phyloP scores from a whole-genome alignment of 768 basidiomycete species.

The Agaricus subrufescens region DNA sequence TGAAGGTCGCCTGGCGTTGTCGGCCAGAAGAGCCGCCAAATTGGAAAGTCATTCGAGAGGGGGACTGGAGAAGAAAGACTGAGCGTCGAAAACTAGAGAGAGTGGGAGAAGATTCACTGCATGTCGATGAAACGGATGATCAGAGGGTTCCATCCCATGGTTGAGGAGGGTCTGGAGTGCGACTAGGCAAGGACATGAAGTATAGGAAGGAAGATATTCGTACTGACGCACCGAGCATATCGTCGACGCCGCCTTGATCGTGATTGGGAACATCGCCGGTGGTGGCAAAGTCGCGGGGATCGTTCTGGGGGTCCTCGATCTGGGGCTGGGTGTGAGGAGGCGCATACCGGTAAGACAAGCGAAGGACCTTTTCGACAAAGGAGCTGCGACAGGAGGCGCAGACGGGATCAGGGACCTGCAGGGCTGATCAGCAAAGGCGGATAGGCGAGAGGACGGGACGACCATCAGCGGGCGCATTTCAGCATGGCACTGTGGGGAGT shows the following conservation, averaged over 20 bases:
- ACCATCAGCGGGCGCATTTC: constrained; percentile 91
- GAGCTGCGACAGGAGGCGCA: constrained; percentile 79
- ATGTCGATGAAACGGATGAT: background rate
- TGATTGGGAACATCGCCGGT: constrained; percentile 21
- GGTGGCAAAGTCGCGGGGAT: constrained; percentile 63
- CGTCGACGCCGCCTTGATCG: constrained; percentile 32
- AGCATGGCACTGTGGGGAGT: constrained; percentile 61
- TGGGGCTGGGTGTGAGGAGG: constrained; percentile 22
- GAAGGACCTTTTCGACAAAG: constrained; percentile 79
- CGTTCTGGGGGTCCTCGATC: constrained; percentile 73
- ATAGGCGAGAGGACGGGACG: constrained; percentile 14
- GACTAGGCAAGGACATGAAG: constrained; percentile 17
- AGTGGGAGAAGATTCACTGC: background rate
- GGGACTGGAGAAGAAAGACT: background rate
- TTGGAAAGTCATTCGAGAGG: constrained; percentile 10
- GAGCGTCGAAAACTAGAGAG: background rate
- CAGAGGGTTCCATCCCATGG: constrained; percentile 20
- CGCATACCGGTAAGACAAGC: background rate
- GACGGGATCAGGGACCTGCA: constrained; percentile 72
- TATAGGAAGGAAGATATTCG: constrained; percentile 1
- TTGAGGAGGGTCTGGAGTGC: constrained; percentile 32
- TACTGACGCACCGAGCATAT: constrained; percentile 41
- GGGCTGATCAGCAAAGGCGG: background rate
- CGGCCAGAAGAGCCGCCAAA: constrained; percentile 2
- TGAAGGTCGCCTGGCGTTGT: constrained; percentile 1